Evolutionary conservation across 306 rosid genomes (phyloP).

Genomic region (Purshia tridentata): DNA sequence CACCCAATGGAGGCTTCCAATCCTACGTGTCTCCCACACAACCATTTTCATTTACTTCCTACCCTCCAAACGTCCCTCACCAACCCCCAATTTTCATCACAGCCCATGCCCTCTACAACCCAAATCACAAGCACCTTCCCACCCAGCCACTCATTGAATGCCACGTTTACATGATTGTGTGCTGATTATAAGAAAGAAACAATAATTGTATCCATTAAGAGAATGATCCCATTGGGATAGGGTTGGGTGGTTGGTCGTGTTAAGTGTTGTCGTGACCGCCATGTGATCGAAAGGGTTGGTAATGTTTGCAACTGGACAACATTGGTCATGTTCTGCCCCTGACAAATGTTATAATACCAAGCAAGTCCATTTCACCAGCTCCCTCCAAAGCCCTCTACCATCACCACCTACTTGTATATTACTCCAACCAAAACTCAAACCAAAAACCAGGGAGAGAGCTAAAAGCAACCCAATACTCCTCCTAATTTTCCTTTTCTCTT

Average conservation of each 20-base stretch:
- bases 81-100: background rate
- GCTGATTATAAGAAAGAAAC: background rate
- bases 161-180: background rate
- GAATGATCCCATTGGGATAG: no score
- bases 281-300: background rate
- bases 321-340: slow-evolving; percentile 2
- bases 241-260: background rate
- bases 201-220: background rate
- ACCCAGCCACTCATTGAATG: background rate
- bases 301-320: accelerated
- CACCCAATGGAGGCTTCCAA: background rate
- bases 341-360: background rate
- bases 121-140: background rate
- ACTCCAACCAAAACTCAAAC: slow-evolving; percentile 38
- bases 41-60: background rate
- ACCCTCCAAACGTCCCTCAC: slow-evolving; percentile 26
- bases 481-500: slow-evolving; percentile 1
- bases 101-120: background rate
- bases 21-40: slow-evolving; percentile 16
- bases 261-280: background rate
- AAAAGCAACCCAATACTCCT: slow-evolving; percentile 25
- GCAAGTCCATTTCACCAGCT: background rate
- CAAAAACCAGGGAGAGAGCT: slow-evolving; percentile 24
- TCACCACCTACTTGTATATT: slow-evolving; percentile 29
- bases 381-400: background rate